phyloP scores from a whole-genome alignment of 495 filamentous ascomycete genomes.

The Lasiosphaeriaceae sp. region DNA sequence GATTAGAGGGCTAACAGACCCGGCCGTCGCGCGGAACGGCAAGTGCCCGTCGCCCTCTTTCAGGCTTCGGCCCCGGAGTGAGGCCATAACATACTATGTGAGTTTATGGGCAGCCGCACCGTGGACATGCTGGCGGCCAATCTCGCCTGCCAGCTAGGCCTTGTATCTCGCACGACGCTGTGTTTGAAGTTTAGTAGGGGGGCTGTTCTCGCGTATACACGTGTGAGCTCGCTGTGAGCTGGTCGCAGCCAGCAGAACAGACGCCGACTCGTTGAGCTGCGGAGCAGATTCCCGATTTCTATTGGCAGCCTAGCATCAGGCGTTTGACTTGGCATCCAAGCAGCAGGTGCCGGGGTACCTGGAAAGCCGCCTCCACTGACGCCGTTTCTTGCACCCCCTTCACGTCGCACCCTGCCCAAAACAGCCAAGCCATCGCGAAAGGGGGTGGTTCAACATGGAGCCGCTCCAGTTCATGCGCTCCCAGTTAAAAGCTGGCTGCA shows the following conservation, averaged over 20 bases:
- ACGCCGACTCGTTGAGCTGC: conserved; percentile 13
- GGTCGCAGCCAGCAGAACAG: conserved; percentile 20
- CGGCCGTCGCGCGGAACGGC: too few relatives aligned
- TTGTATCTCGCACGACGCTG: conserved; percentile 19
- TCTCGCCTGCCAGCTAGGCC: conserved; percentile 1
- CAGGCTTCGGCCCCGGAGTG: too few relatives aligned
- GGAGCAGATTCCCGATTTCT: conserved; percentile 15
- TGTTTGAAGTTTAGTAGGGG: conserved; percentile 26
- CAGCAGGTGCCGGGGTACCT: background rate
- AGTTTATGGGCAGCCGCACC: too few relatives aligned
- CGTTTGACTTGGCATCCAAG: conserved; percentile 32
- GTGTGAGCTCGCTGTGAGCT: background rate
- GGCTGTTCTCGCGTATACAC: conserved; percentile 18
- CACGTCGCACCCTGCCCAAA: conserved; percentile 17
- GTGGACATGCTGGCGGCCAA: conserved; percentile 3
- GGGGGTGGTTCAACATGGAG: conserved; percentile 13
- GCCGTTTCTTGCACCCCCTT: conserved; percentile 15
- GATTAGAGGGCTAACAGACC: background rate
- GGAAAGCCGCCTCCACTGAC: conserved; percentile 17
- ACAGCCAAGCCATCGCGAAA: conserved; percentile 15
- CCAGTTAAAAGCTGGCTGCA: conserved; percentile 2
- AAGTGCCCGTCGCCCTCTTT: too few relatives aligned
- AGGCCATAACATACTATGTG: too few relatives aligned
- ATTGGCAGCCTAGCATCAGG: conserved; percentile 21
- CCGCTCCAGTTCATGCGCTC: conserved; percentile 6